Conservation (phyloP, 305 asterid species). For the Fraxinus angustifolia region DNA sequence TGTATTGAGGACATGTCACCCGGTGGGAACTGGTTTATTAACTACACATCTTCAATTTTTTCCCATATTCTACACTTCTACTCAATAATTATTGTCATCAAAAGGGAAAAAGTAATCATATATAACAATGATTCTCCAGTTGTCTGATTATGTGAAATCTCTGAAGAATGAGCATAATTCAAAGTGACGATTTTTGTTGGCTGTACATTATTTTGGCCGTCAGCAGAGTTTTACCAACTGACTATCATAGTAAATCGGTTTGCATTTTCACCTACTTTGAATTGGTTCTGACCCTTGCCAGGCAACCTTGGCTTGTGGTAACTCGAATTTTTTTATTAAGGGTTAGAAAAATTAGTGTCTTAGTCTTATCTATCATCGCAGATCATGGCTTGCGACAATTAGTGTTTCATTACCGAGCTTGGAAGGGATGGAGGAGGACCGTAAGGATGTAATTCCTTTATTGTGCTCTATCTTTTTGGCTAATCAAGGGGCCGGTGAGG, state of each 20-base stretch:
- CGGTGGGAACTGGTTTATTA: not conserved
- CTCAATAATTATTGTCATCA: not conserved
- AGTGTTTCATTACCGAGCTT: conserved; percentile 46
- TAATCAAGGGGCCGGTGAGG: conserved; percentile 76
- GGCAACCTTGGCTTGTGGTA: not conserved
- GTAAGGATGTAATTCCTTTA: conserved; percentile 52
- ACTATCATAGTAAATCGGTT: not conserved
- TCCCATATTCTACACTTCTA: not conserved
- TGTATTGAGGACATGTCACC: not conserved
- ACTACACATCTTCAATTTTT: not conserved
- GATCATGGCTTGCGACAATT: conserved; percentile 74
- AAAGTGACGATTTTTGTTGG: not conserved
- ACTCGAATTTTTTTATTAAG: not conserved
- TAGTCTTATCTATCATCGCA: conserved; percentile 17
- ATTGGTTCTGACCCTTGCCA: not conserved
- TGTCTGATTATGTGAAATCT: not conserved
- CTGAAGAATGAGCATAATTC: not conserved
- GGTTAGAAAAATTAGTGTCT: not conserved
- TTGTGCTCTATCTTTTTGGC: conserved; percentile 80
- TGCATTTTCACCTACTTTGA: not conserved
- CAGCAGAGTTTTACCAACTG: not conserved
- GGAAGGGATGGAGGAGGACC: conserved; percentile 34
- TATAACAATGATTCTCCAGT: not conserved
- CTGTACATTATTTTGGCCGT: not conserved
- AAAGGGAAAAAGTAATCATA: not conserved